Evolutionary conservation across 176 grass and related monocot species (phyloP).

Genomic region (Carex parvula): DNA sequence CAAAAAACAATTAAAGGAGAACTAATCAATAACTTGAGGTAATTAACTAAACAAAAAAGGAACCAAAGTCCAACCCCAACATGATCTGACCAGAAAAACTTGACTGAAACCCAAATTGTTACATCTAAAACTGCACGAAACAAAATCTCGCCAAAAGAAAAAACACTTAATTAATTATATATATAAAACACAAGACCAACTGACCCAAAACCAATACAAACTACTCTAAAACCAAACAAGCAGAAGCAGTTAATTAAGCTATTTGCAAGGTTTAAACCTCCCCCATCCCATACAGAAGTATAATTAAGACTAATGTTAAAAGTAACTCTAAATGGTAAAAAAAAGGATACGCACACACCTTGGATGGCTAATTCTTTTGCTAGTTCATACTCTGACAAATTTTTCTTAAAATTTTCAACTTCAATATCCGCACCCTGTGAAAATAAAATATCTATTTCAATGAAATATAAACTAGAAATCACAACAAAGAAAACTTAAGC

Average conservation of each 20-base stretch:
- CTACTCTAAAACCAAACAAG: background rate
- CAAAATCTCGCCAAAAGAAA: background rate
- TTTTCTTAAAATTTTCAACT: constrained; percentile 60
- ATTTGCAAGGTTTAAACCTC: no score
- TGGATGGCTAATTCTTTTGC: constrained; percentile 54
- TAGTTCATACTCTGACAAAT: constrained; percentile 51
- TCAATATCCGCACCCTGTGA: constrained; percentile 53
- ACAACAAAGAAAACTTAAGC: background rate
- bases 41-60: background rate
- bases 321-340: background rate
- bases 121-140: background rate
- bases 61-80: background rate
- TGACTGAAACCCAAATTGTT: background rate
- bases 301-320: no score
- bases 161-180: background rate
- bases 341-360: constrained; percentile 30
- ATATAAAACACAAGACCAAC: background rate
- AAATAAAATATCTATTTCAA: background rate
- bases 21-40: background rate
- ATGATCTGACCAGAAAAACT: background rate
- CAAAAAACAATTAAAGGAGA: background rate
- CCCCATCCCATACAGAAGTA: no score
- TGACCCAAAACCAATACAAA: background rate
- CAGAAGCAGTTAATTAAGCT: background rate
- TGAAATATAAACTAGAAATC: background rate